Conservation (phyloP, 129 eudicot genomes). For the Chrysanthemum lavandulifolium region DNA sequence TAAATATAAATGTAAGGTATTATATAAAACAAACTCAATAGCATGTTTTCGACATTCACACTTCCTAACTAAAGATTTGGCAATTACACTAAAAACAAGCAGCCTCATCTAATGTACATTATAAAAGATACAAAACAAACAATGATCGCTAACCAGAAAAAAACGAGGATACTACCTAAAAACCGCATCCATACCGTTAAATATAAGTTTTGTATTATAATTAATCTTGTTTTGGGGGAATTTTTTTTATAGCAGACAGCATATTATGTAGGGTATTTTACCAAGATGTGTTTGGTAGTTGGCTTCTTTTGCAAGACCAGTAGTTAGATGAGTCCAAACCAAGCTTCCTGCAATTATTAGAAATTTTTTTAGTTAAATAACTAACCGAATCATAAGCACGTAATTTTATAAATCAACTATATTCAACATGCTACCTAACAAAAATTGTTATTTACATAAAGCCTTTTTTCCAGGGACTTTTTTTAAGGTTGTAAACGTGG, state of each 20-base stretch:
- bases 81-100: slow-evolving; percentile 44
- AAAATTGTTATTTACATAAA: too few relatives aligned
- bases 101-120: slow-evolving; percentile 37
- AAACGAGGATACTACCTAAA: slow-evolving; percentile 82
- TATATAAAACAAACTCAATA: slow-evolving; percentile 30
- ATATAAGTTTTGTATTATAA: slow-evolving; percentile 33
- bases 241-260: slow-evolving; percentile 23
- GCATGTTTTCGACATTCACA: slow-evolving; percentile 30
- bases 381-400: not conserved
- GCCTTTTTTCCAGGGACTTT: too few relatives aligned
- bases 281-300: slow-evolving; percentile 40
- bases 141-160: slow-evolving; percentile 20
- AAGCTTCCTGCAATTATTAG: slow-evolving; percentile 45
- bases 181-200: slow-evolving; percentile 67
- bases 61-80: slow-evolving; percentile 41
- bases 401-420: not conserved
- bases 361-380: not conserved
- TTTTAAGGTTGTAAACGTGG: too few relatives aligned
- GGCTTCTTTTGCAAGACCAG: slow-evolving; percentile 37
- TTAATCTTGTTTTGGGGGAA: slow-evolving; percentile 7
- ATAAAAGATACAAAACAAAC: slow-evolving; percentile 26
- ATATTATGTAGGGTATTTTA: slow-evolving; percentile 36
- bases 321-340: slow-evolving; percentile 49
- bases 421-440: too few relatives aligned
- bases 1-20: not conserved